phyloP scores from a whole-genome alignment of 2,329 filamentous ascomycete genomes.

The Paecilomyces fulvus region DNA sequence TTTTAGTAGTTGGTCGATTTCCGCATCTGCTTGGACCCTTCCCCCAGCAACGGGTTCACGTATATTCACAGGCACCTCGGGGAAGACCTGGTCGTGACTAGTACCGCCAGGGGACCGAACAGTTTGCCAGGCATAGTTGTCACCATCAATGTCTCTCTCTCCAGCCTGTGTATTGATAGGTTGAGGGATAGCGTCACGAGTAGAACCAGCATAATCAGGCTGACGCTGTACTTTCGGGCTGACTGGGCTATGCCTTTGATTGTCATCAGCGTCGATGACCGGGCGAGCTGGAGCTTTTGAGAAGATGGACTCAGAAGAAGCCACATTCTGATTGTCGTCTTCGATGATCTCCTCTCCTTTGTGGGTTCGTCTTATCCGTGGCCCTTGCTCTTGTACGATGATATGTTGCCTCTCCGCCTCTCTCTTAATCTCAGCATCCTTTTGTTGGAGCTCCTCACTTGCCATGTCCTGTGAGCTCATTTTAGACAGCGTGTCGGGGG shows the following conservation, averaged over 20 bases:
- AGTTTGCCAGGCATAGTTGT: conserved; percentile 75
- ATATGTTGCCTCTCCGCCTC: conserved; percentile 60
- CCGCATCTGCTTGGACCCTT: conserved; percentile 60
- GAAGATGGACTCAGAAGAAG: conserved; percentile 40
- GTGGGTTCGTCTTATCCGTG: conserved; percentile 79
- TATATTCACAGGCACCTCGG: conserved; percentile 30
- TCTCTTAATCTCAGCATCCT: conserved; percentile 47
- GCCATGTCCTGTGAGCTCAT: conserved; percentile 91
- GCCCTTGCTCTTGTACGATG: conserved; percentile 64
- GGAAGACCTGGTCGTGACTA: conserved; percentile 35
- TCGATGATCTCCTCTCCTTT: conserved; percentile 91
- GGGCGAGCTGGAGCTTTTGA: conserved; percentile 39
- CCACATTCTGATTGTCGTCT: conserved; percentile 50
- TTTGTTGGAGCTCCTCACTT: conserved; percentile 73
- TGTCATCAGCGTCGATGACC: conserved; percentile 27
- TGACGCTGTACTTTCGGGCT: conserved; percentile 18
- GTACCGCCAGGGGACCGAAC: conserved; percentile 63
- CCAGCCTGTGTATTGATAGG: conserved; percentile 29
- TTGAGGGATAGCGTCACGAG: conserved; percentile 12
- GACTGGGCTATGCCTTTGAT: conserved; percentile 16
- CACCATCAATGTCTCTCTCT: conserved; percentile 44
- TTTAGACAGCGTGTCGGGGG: conserved; percentile 66
- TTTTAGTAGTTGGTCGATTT: conserved; percentile 81
- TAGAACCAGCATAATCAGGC: conserved; percentile 9
- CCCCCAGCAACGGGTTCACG: conserved; percentile 36